Evolutionary conservation across 345 rosid species (phyloP).

Genomic region (Citrus unshiu): DNA sequence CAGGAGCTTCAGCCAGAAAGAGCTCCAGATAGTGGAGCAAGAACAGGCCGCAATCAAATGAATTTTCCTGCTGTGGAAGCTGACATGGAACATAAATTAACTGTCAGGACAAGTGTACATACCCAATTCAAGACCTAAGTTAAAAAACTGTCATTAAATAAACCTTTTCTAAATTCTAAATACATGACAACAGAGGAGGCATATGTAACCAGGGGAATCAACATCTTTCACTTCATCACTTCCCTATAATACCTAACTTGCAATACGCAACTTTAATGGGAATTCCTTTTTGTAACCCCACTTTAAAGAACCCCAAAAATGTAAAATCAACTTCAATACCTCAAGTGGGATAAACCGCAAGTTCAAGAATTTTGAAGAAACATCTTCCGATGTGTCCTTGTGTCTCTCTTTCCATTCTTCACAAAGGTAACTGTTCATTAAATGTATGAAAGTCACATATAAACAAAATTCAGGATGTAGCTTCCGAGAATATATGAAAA

Average conservation of each 20-base stretch:
- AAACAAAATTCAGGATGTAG: constrained; percentile 15
- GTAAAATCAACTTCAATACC: constrained; percentile 41
- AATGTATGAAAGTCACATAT: constrained; percentile 6
- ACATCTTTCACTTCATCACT: background rate
- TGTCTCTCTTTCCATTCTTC: constrained; percentile 96
- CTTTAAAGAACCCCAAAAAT: constrained; percentile 6
- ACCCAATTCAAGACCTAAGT: background rate
- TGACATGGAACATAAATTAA: constrained; percentile 33
- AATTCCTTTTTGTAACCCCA: background rate
- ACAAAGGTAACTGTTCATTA: constrained; percentile 64
- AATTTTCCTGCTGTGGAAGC: constrained; percentile 96
- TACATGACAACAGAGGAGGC: background rate
- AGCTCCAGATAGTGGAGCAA: constrained; percentile 86
- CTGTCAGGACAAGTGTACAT: constrained; percentile 26
- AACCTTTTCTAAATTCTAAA: background rate
- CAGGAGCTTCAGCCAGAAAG: constrained; percentile 71
- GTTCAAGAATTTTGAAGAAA: constrained; percentile 70
- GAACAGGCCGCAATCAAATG: constrained; percentile 92
- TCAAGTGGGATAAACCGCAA: constrained; percentile 91
- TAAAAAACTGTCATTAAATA: background rate
- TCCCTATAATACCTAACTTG: background rate
- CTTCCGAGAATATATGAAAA: background rate
- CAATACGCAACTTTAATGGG: background rate
- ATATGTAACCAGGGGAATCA: background rate
- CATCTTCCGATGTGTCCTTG: constrained; percentile 58